Evolutionary conservation across 2,329 filamentous ascomycete genomes (phyloP).

Genomic region (Diaporthe sp.): DNA sequence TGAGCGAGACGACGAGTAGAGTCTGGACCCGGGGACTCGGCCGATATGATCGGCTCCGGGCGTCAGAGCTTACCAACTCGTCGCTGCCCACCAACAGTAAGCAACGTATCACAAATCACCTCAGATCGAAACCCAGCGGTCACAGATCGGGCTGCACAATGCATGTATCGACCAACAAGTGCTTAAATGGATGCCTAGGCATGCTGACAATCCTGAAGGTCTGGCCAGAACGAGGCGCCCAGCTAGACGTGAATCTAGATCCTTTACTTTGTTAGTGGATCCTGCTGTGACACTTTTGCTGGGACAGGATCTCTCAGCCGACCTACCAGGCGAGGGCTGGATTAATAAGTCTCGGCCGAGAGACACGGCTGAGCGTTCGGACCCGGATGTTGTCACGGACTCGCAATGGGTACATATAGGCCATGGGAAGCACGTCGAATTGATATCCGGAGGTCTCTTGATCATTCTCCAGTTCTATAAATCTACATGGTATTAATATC

Average conservation of each 20-base stretch:
- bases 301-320: background rate
- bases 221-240: conserved; percentile 16
- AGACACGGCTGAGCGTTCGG: background rate
- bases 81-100: no score
- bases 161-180: background rate
- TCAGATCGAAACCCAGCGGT: background rate
- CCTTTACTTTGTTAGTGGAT: conserved; percentile 3
- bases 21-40: background rate
- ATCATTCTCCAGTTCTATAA: background rate
- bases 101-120: background rate
- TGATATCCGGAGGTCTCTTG: background rate
- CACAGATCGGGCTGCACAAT: background rate
- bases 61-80: no score
- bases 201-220: background rate
- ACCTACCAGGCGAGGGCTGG: background rate
- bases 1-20: background rate
- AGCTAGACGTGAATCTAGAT: background rate
- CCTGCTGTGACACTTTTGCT: background rate
- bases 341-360: conserved; percentile 27
- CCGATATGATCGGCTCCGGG: background rate
- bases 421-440: background rate
- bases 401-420: background rate
- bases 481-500: accelerated
- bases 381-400: background rate
- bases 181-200: conserved; percentile 4